Conservation (phyloP, 139 green algal genomes). For the Volvox africanus region DNA sequence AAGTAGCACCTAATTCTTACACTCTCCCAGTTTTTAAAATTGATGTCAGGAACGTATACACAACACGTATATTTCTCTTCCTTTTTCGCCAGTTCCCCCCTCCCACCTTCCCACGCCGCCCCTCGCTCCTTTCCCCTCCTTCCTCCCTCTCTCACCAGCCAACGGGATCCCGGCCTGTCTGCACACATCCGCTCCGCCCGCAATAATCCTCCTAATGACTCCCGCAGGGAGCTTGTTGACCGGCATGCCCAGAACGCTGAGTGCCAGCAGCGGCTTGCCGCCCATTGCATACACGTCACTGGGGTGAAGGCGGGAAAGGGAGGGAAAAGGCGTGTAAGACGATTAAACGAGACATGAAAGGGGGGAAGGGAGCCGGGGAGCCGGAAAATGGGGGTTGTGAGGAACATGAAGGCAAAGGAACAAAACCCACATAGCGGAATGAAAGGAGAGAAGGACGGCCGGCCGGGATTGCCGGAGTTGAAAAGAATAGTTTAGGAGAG, state of each 20-base stretch:
- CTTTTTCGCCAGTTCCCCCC: too few species aligned
- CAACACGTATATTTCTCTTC: too few species aligned
- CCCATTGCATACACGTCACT: slow-evolving; percentile 64
- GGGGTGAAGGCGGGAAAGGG: background rate
- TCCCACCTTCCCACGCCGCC: too few species aligned
- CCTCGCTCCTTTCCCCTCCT: too few species aligned
- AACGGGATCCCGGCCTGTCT: slow-evolving; percentile 52
- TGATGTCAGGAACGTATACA: too few species aligned
- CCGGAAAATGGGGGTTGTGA: background rate
- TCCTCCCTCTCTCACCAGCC: slow-evolving; percentile 21
- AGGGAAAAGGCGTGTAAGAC: background rate
- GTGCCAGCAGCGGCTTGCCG: slow-evolving; percentile 51
- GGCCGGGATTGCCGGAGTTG: too few species aligned
- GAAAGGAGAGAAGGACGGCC: too few species aligned
- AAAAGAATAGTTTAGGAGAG: too few species aligned
- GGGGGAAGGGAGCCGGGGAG: background rate
- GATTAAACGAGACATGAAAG: background rate
- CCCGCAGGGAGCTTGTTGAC: slow-evolving; percentile 51
- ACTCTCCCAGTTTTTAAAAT: too few species aligned
- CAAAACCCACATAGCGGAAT: too few species aligned
- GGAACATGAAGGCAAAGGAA: too few species aligned
- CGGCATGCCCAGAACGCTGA: slow-evolving; percentile 55
- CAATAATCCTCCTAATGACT: slow-evolving; percentile 51
- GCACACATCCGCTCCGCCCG: slow-evolving; percentile 55
- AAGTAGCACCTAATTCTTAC: too few species aligned